Percentiles rank a stretch among this genome's conserved stretches.
phyloP scores from a whole-genome alignment of 331 rosid genomes.

The Spiraea crenata region DNA sequence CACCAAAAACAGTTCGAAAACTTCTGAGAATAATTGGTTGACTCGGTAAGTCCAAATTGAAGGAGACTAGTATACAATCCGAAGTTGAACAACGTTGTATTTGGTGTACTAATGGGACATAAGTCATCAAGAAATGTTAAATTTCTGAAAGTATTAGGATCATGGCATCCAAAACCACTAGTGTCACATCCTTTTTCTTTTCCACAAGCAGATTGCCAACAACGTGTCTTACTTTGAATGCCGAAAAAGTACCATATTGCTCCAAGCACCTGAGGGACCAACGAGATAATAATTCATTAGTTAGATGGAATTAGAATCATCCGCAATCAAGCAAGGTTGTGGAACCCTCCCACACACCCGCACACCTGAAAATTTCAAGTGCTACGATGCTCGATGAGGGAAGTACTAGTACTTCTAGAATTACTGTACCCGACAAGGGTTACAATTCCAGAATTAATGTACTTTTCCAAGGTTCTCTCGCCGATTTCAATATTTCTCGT shows the following conservation, averaged over 20 bases:
- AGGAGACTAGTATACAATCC: conserved; percentile 17
- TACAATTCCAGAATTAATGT: no score
- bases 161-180: conserved; percentile 9
- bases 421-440: no score
- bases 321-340: no score
- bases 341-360: no score
- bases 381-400: no score
- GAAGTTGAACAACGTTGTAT: conserved; percentile 8
- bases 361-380: no score
- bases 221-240: background rate
- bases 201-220: conserved; percentile 9
- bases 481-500: no score
- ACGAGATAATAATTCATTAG: background rate
- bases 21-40: background rate
- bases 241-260: background rate
- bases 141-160: background rate
- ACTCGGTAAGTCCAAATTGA: conserved; percentile 3
- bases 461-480: no score
- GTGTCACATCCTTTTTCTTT: background rate
- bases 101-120: conserved; percentile 12
- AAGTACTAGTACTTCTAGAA: no score
- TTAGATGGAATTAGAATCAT: background rate
- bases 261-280: background rate
- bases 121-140: background rate
- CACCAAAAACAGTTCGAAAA: conserved; percentile 17